Percentiles rank a stretch among this genome's conserved stretches.
phyloP scores from a whole-genome alignment of 2,329 filamentous ascomycete species.

The Phyllosticta citriasiana region DNA sequence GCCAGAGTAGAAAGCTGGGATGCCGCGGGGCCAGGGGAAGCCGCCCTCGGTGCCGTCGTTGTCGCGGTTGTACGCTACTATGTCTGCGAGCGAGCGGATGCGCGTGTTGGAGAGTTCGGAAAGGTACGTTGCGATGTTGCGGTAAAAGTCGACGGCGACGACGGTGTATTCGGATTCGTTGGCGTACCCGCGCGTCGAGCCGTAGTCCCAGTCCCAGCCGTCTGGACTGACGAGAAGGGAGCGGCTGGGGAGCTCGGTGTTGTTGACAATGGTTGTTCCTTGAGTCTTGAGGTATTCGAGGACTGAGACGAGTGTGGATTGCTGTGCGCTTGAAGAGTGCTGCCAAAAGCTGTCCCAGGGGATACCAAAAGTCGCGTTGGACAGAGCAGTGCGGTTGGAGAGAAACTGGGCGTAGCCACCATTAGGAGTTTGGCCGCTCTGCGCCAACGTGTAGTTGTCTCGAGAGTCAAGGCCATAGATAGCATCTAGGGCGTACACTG shows the following conservation, averaged over 20 bases:
- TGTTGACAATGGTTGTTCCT: conserved; percentile 59
- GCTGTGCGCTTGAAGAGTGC: conserved; percentile 47
- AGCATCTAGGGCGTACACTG: conserved; percentile 53
- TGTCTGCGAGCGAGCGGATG: conserved; percentile 17
- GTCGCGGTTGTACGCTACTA: conserved; percentile 33
- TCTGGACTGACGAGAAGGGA: conserved; percentile 52
- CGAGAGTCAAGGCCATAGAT: conserved; percentile 55
- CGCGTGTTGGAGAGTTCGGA: conserved; percentile 47
- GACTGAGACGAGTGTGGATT: conserved; percentile 38
- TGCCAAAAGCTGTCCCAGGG: conserved; percentile 66
- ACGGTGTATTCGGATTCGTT: conserved; percentile 67
- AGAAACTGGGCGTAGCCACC: conserved; percentile 51
- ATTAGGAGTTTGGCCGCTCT: conserved; percentile 44
- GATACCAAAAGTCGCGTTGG: conserved; percentile 56
- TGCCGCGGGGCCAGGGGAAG: conserved; percentile 38
- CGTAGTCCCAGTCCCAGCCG: conserved; percentile 69
- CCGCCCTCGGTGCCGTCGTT: conserved; percentile 61
- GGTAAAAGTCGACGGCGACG: conserved; percentile 61
- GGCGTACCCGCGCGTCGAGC: conserved; percentile 49
- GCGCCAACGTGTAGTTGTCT: conserved; percentile 57
- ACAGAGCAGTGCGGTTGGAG: conserved; percentile 42
- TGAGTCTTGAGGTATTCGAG: conserved; percentile 46
- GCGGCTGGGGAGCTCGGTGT: conserved; percentile 56
- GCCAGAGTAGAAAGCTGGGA: conserved; percentile 58
- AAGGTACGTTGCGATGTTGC: conserved; percentile 56